Percentiles rank a stretch among this genome's conserved stretches.
Evolutionary conservation across 768 basidiomycete species (phyloP).

Genomic region (Rhodosporidiobolus odoratus): DNA sequence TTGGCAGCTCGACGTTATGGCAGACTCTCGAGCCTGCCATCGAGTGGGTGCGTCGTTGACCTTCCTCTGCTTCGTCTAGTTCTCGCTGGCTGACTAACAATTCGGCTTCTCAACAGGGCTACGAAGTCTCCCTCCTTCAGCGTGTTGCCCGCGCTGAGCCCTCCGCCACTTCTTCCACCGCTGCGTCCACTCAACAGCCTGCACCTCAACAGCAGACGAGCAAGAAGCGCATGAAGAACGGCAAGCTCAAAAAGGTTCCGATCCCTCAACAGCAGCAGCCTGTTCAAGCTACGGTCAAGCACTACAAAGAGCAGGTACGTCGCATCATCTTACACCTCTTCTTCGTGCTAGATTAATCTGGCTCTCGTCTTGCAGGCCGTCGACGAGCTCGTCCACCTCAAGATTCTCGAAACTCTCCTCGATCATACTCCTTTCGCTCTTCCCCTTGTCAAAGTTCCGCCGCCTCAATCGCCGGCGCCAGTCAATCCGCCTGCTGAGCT

Average conservation of each 20-base stretch:
- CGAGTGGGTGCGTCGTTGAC: constrained; percentile 68
- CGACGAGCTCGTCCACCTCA: constrained; percentile 87
- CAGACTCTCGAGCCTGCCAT: constrained; percentile 71
- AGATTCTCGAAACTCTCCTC: constrained; percentile 78
- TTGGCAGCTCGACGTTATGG: constrained; percentile 75
- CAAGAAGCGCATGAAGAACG: constrained; percentile 27
- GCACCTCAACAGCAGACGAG: not conserved
- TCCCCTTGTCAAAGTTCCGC: not conserved
- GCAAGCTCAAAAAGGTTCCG: constrained; percentile 7
- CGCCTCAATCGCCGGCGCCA: not conserved
- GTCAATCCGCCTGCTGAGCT: not conserved
- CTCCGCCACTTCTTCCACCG: not conserved
- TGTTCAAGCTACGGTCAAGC: constrained; percentile 12
- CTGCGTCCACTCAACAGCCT: not conserved
- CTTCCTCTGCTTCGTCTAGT: constrained; percentile 64
- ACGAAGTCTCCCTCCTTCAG: constrained; percentile 39
- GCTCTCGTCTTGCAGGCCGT: constrained; percentile 75
- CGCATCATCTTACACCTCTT: constrained; percentile 1
- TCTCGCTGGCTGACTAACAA: constrained; percentile 47
- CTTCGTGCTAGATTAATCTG: constrained; percentile 39
- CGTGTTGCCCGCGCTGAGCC: constrained; percentile 29
- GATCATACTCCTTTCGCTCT: constrained; percentile 47
- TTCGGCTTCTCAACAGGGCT: constrained; percentile 31
- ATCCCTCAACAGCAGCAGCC: not conserved
- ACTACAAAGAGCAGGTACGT: constrained; percentile 36